Percentiles rank a stretch among this genome's conserved stretches.
Evolutionary conservation across 441 rosid genomes (phyloP).

Genomic region (Capsella rubella): DNA sequence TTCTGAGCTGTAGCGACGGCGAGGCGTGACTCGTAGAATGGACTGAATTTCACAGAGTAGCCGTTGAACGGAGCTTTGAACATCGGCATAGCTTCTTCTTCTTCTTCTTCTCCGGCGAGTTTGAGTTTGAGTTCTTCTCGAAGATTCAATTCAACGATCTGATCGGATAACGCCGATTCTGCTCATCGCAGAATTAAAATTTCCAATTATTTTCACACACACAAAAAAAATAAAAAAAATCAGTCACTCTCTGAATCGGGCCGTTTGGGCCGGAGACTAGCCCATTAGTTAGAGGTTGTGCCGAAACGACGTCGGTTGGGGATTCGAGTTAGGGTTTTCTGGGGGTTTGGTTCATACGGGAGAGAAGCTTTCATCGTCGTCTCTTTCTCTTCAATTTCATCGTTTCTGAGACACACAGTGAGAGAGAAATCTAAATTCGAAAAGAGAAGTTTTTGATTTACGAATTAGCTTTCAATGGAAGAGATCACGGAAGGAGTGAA

Average conservation of each 20-base stretch:
- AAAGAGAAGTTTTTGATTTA: background rate
- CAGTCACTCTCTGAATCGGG: background rate
- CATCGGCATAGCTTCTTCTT: slow-evolving; percentile 58
- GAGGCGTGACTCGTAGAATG: slow-evolving; percentile 79
- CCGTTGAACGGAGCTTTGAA: slow-evolving; percentile 84
- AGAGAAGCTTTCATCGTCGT: slow-evolving; percentile 30
- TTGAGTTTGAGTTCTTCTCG: slow-evolving; percentile 1
- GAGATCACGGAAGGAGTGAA: slow-evolving; percentile 74
- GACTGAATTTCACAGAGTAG: slow-evolving; percentile 86
- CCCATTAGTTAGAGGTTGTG: background rate
- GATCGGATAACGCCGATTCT: slow-evolving; percentile 38
- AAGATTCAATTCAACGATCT: slow-evolving; percentile 23
- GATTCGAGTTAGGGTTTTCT: slow-evolving; percentile 41
- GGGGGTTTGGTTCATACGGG: slow-evolving; percentile 38
- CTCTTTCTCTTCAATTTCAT: slow-evolving; percentile 31
- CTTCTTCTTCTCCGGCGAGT: slow-evolving; percentile 34
- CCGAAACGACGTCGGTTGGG: slow-evolving; percentile 9
- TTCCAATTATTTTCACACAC: background rate
- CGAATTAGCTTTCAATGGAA: slow-evolving; percentile 55
- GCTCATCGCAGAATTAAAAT: background rate
- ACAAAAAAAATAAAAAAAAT: background rate
- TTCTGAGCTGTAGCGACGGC: slow-evolving; percentile 94
- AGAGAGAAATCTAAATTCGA: slow-evolving; percentile 6
- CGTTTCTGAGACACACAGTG: slow-evolving; percentile 15
- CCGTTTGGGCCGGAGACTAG: background rate